Percentiles rank a stretch among this genome's conserved stretches.
Conservation (phyloP, 2,329 filamentous ascomycete genomes). For the Trichoderma harzianum region DNA sequence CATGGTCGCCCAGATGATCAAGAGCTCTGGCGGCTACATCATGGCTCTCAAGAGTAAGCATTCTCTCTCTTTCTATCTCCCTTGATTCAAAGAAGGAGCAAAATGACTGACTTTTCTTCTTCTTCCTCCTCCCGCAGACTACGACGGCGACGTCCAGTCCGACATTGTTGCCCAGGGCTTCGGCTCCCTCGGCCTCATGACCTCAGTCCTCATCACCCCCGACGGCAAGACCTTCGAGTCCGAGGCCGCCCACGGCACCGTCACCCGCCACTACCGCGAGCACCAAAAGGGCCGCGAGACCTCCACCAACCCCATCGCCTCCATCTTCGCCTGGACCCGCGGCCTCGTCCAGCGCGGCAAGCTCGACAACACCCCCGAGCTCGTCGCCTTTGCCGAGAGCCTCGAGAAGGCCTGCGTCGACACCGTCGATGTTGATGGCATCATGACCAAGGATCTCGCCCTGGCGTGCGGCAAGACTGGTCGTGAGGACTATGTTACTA, state of each 20-base stretch:
- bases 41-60: slow-evolving; percentile 95
- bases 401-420: slow-evolving; percentile 93
- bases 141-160: slow-evolving; percentile 98
- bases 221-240: slow-evolving; percentile 97
- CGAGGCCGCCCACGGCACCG: slow-evolving; percentile 96
- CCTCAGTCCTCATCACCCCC: slow-evolving; percentile 92
- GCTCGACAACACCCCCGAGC: slow-evolving; percentile 87
- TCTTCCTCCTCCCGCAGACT: slow-evolving; percentile 57
- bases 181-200: slow-evolving; percentile 97
- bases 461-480: slow-evolving; percentile 86
- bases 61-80: background rate
- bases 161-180: slow-evolving; percentile 98
- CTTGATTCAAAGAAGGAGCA: background rate
- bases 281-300: slow-evolving; percentile 98
- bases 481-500: slow-evolving; percentile 84
- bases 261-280: slow-evolving; percentile 97
- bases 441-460: slow-evolving; percentile 99
- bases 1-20: slow-evolving; percentile 99
- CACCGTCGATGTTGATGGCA: slow-evolving; percentile 86
- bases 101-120: background rate
- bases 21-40: slow-evolving; percentile 92
- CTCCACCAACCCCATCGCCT: slow-evolving; percentile 97
- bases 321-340: slow-evolving; percentile 98
- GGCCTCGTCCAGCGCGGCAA: slow-evolving; percentile 90
- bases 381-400: slow-evolving; percentile 85